These are phyloP conservation scores for Talaromyces trachyspermus DNA, from an alignment of 495 filamentous ascomycete genomes.

Conservation along the genomic window DNA sequence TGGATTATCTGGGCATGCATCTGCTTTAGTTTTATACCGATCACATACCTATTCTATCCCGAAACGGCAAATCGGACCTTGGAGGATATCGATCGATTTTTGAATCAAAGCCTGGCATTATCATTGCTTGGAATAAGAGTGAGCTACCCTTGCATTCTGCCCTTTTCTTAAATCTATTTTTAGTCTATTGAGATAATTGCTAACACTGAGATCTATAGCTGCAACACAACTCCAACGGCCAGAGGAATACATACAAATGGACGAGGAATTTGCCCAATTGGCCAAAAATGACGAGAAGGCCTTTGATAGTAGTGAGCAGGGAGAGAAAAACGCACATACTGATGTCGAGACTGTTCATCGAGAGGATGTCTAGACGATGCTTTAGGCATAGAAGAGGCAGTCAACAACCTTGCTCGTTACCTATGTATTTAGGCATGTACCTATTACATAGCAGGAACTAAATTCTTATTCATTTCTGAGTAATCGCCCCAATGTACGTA, in stretches of 20 bases:
- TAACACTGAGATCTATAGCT: not conserved
- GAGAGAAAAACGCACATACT: too few species aligned
- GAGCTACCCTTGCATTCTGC: not conserved
- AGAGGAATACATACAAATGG: constrained; percentile 4
- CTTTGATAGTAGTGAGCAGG: not conserved
- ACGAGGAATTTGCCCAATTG: not conserved
- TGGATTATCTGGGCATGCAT: constrained; percentile 39
- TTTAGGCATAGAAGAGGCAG: too few species aligned
- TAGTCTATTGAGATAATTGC: not conserved
- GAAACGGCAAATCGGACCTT: constrained; percentile 59
- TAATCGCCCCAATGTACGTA: too few species aligned
- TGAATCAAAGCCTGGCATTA: constrained; percentile 5
- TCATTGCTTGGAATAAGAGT: constrained; percentile 8
- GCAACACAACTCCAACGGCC: constrained; percentile 3
- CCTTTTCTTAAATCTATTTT: not conserved
- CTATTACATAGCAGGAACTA: too few species aligned
- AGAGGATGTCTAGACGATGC: not conserved
- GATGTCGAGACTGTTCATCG: not conserved
- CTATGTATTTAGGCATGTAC: not conserved
- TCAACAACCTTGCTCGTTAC: not conserved
- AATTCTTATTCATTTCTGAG: too few species aligned
- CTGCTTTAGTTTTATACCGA: constrained; percentile 61
- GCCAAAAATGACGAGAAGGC: not conserved
- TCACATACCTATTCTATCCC: constrained; percentile 69
- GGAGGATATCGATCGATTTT: constrained; percentile 73